Evolutionary conservation across 2,329 filamentous ascomycete genomes (phyloP).

Genomic region (Aspergillus awamori): DNA sequence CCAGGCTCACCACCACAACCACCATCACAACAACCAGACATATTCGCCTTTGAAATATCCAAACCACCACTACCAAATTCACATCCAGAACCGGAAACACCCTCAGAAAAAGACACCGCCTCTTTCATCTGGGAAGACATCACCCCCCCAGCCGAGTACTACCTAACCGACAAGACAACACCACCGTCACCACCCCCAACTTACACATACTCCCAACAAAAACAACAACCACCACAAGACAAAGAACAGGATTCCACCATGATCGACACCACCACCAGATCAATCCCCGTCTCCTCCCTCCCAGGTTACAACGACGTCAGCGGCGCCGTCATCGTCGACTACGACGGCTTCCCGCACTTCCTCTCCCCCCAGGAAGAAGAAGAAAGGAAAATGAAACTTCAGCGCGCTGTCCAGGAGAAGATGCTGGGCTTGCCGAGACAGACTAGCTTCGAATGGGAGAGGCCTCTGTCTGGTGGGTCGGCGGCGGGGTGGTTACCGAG

Average conservation of each 20-base stretch:
- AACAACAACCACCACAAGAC: background rate
- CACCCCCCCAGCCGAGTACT: background rate
- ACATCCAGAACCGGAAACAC: background rate
- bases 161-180: background rate
- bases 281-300: conserved; percentile 7
- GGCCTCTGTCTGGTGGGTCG: conserved; percentile 3
- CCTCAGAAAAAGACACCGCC: background rate
- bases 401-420: conserved; percentile 28
- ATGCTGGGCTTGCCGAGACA: conserved; percentile 29
- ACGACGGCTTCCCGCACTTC: conserved; percentile 27
- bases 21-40: too few relatives aligned
- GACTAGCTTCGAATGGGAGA: conserved; percentile 29
- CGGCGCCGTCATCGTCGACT: conserved; percentile 30
- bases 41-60: too few relatives aligned
- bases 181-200: background rate
- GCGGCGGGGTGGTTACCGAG: conserved; percentile 6
- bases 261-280: conserved; percentile 2
- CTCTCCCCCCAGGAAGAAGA: conserved; percentile 30
- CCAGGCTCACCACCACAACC: too few relatives aligned
- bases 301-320: conserved; percentile 32
- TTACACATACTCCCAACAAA: background rate
- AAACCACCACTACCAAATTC: background rate
- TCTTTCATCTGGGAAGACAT: conserved; percentile 3
- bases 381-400: conserved; percentile 21
- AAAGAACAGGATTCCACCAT: background rate